A percentile compares a stretch with the other conserved stretches of the same genome.
These are phyloP conservation scores for Diplodia intermedia DNA, from an alignment of 2,329 filamentous ascomycete genomes.

Conservation along the genomic window DNA sequence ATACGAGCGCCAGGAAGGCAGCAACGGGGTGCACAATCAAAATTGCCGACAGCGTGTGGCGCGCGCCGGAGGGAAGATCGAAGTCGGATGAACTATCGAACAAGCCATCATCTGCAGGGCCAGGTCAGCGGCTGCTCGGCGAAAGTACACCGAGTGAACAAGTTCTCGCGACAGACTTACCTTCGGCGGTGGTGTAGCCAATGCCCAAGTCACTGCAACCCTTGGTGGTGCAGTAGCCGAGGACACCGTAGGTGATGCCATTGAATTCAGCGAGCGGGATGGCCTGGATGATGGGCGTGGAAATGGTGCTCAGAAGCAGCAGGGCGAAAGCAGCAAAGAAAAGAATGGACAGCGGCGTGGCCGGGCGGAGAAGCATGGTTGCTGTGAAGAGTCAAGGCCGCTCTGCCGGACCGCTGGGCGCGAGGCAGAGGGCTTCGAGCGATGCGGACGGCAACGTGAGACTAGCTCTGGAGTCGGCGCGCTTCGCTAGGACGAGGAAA, in stretches of 20 bases:
- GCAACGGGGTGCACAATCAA: slow-evolving; percentile 93
- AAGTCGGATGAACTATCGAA: slow-evolving; percentile 59
- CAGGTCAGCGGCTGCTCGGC: slow-evolving; percentile 8
- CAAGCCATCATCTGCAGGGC: slow-evolving; percentile 51
- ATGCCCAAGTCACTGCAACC: slow-evolving; percentile 77
- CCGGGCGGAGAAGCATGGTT: slow-evolving; percentile 81
- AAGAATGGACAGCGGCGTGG: slow-evolving; percentile 86
- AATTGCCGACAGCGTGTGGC: slow-evolving; percentile 79
- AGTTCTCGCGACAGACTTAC: slow-evolving; percentile 59
- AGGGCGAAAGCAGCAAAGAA: slow-evolving; percentile 85
- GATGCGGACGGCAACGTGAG: neutral
- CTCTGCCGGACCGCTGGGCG: slow-evolving; percentile 29
- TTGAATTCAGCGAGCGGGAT: slow-evolving; percentile 83
- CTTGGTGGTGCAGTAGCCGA: slow-evolving; percentile 76
- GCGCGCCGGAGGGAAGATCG: slow-evolving; percentile 68
- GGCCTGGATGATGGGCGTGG: slow-evolving; percentile 82
- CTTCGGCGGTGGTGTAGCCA: slow-evolving; percentile 74
- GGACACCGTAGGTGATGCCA: slow-evolving; percentile 85
- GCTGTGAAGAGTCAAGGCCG: slow-evolving; percentile 17
- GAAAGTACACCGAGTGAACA: slow-evolving; percentile 18
- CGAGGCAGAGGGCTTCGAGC: slow-evolving; percentile 31
- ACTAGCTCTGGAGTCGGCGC: slow-evolving; percentile 18
- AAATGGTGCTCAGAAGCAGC: slow-evolving; percentile 85
- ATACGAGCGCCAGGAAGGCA: slow-evolving; percentile 82
- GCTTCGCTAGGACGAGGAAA: slow-evolving; percentile 2